Percentiles rank a stretch among this genome's conserved stretches.
phyloP scores from a whole-genome alignment of 495 filamentous ascomycete species.

The Daldinia concentrica region DNA sequence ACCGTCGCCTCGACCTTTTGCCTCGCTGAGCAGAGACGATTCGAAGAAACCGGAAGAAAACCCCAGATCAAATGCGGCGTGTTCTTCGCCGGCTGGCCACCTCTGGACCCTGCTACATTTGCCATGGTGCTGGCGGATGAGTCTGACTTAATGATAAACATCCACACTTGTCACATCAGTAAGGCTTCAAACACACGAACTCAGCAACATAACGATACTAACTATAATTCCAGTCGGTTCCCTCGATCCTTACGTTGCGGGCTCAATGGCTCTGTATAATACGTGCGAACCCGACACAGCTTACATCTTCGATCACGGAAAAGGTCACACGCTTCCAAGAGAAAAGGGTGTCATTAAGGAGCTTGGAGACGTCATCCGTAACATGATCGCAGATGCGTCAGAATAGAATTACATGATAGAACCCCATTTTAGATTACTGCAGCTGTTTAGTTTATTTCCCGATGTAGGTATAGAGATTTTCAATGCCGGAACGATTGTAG shows the following conservation, averaged over 20 bases:
- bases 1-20: constrained; percentile 64
- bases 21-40: constrained; percentile 61
- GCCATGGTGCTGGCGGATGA: constrained; percentile 62
- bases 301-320: constrained; percentile 67
- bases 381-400: constrained; percentile 47
- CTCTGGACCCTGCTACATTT: constrained; percentile 58
- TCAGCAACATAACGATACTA: constrained; percentile 10
- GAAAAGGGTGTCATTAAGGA: constrained; percentile 61
- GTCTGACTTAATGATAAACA: constrained; percentile 58
- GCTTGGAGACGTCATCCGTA: constrained; percentile 57
- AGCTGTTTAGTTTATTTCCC: neutral
- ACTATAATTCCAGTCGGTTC: constrained; percentile 57
- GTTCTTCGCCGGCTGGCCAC: constrained; percentile 68
- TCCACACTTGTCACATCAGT: constrained; percentile 68
- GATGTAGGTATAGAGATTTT: neutral
- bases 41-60: constrained; percentile 55
- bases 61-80: constrained; percentile 65
- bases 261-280: constrained; percentile 66
- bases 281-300: constrained; percentile 65
- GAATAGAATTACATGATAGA: constrained; percentile 39
- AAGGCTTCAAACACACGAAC: constrained; percentile 28
- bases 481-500: constrained; percentile 14
- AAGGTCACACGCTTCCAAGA: constrained; percentile 65
- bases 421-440: constrained; percentile 11
- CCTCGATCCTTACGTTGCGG: constrained; percentile 65